These are phyloP conservation scores for Coemansia umbellata DNA, from an alignment of 192 early-diverging fungal genomes.

Conservation along the genomic window DNA sequence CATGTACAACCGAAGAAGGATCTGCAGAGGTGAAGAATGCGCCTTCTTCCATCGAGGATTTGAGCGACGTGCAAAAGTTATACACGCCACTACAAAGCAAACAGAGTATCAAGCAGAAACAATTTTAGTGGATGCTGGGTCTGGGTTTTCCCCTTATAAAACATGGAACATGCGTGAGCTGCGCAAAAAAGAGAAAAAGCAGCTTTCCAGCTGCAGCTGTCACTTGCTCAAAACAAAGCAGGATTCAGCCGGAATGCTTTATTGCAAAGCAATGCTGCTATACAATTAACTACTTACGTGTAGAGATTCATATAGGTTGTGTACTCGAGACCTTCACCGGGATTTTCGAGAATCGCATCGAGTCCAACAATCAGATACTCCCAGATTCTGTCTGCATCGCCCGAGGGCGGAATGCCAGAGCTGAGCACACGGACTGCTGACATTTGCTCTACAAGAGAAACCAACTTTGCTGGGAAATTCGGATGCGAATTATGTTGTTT, in stretches of 20 bases:
- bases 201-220: no score
- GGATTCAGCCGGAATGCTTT: no score
- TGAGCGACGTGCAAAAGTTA: slow-evolving; percentile 48
- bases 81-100: slow-evolving; percentile 42
- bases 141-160: no score
- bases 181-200: no score
- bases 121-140: no score
- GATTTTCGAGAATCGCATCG: slow-evolving; percentile 72
- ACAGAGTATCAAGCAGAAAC: no score
- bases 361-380: slow-evolving; percentile 68
- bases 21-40: slow-evolving; percentile 35
- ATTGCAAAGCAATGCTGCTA: no score
- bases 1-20: slow-evolving; percentile 41
- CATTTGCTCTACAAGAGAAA: slow-evolving; percentile 20
- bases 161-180: no score
- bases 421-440: slow-evolving; percentile 20
- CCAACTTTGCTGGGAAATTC: not conserved
- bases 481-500: not conserved
- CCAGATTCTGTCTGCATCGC: slow-evolving; percentile 64
- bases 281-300: slow-evolving; percentile 58
- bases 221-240: no score
- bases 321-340: slow-evolving; percentile 70
- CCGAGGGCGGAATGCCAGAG: slow-evolving; percentile 12
- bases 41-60: slow-evolving; percentile 17
- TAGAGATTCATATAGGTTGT: slow-evolving; percentile 66